Percentiles rank a stretch among this genome's conserved stretches.
phyloP scores from a whole-genome alignment of 805 yeast genomes.

The Tetrapisispora fleetii region DNA sequence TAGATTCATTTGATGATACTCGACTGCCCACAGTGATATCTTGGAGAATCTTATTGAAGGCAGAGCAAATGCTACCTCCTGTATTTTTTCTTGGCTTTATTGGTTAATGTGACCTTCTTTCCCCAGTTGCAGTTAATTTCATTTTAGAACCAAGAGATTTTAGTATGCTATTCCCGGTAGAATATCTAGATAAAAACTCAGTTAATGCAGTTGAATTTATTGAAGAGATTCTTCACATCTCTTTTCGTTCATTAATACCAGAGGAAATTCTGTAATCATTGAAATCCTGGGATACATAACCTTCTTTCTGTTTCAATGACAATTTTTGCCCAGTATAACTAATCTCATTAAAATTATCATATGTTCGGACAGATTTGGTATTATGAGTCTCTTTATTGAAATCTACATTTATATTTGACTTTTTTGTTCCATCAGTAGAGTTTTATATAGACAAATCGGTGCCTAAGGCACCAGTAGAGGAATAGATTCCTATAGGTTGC shows the following conservation, averaged over 20 bases:
- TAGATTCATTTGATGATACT: conserved; percentile 1
- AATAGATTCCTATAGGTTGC: background rate
- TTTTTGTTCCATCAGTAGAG: background rate
- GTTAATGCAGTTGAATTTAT: background rate
- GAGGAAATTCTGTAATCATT: background rate
- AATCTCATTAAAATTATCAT: too few species aligned
- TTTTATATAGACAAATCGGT: background rate
- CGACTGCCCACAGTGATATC: conserved; percentile 8
- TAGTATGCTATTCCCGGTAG: conserved; percentile 16
- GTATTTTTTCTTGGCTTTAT: conserved; percentile 20
- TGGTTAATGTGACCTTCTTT: conserved; percentile 11
- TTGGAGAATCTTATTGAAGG: conserved; percentile 12
- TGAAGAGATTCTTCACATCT: background rate
- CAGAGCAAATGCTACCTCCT: conserved; percentile 18
- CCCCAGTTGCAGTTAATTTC: conserved; percentile 17
- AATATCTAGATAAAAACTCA: background rate
- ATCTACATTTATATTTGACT: background rate
- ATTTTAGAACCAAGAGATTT: conserved; percentile 11
- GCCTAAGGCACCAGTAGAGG: background rate
- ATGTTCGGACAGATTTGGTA: background rate
- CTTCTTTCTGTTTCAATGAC: background rate
- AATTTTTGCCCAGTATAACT: background rate
- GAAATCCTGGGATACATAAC: background rate
- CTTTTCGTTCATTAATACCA: background rate
- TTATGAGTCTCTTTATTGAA: background rate